Percentiles rank a stretch among this genome's conserved stretches.
phyloP scores from a whole-genome alignment of 2,329 filamentous ascomycete genomes.

The Stagonosporopsis vannaccii region DNA sequence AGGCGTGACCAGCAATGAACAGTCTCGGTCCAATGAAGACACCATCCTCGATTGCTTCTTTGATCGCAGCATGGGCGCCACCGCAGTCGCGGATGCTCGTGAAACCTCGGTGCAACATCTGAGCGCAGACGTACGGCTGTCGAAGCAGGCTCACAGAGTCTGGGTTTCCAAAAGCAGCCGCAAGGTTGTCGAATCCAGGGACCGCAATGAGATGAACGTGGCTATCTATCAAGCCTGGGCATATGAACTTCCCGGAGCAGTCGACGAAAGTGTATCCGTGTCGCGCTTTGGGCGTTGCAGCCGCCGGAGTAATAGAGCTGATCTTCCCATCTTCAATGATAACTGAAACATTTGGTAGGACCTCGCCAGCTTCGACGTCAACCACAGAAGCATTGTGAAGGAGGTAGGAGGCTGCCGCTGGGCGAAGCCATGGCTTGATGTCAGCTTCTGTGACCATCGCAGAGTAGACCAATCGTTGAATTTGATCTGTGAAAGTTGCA shows the following conservation, averaged over 20 bases:
- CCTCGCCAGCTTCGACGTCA: background rate
- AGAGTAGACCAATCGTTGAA: background rate
- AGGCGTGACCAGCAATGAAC: slow-evolving; percentile 10
- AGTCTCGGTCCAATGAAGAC: slow-evolving; percentile 58
- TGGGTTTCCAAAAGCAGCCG: background rate
- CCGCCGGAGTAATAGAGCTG: background rate
- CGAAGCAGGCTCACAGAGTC: slow-evolving; percentile 3
- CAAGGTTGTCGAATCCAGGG: slow-evolving; percentile 15
- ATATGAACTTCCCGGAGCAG: slow-evolving; percentile 54
- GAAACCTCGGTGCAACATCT: slow-evolving; percentile 53
- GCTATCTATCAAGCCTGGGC: slow-evolving; percentile 61
- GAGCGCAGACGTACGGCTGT: slow-evolving; percentile 9
- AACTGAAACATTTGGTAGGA: background rate
- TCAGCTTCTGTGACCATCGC: slow-evolving; percentile 6
- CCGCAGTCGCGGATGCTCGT: slow-evolving; percentile 66
- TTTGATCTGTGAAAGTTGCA: background rate
- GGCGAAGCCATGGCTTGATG: slow-evolving; percentile 11
- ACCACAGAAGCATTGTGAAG: slow-evolving; percentile 8
- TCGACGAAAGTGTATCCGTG: slow-evolving; percentile 40
- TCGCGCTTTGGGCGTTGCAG: background rate
- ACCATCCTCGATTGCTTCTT: slow-evolving; percentile 64
- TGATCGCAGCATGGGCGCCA: slow-evolving; percentile 62
- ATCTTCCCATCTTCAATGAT: slow-evolving; percentile 6
- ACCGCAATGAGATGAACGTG: slow-evolving; percentile 28
- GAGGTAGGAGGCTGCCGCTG: slow-evolving; percentile 5